Percentiles rank a stretch among this genome's conserved stretches.
Conservation (phyloP, 2,329 filamentous ascomycete species). For the Claviceps cyperi region DNA sequence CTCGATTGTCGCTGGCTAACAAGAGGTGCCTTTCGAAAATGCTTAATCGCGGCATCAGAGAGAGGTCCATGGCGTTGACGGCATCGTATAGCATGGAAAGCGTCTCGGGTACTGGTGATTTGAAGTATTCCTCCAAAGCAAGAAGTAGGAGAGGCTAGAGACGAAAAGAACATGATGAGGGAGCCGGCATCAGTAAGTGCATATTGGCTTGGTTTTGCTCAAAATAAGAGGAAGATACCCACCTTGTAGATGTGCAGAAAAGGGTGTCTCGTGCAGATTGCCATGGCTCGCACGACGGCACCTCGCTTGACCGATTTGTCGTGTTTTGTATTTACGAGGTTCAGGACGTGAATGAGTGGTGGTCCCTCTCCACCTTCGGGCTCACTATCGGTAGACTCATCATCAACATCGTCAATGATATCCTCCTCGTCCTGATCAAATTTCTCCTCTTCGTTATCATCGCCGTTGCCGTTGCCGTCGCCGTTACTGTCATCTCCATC, state of each 20-base stretch:
- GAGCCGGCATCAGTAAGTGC: neutral
- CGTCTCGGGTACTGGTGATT: slow-evolving; percentile 75
- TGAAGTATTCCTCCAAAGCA: slow-evolving; percentile 94
- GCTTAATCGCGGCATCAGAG: slow-evolving; percentile 75
- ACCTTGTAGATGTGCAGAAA: slow-evolving; percentile 98
- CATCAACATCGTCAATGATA: slow-evolving; percentile 35
- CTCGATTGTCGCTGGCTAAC: slow-evolving; percentile 83
- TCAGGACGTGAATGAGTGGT: slow-evolving; percentile 90
- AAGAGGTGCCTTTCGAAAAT: slow-evolving; percentile 73
- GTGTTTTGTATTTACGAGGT: slow-evolving; percentile 95
- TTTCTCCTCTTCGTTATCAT: slow-evolving; percentile 19
- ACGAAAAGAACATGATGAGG: neutral
- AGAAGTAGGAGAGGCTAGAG: slow-evolving; percentile 68
- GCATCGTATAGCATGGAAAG: slow-evolving; percentile 78
- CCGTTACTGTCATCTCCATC: neutral
- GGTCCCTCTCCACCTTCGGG: slow-evolving; percentile 66
- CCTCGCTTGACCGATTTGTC: slow-evolving; percentile 88
- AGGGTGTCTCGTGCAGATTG: slow-evolving; percentile 92
- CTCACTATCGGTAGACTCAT: slow-evolving; percentile 44
- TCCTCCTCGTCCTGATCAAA: slow-evolving; percentile 35
- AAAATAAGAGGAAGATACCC: slow-evolving; percentile 12
- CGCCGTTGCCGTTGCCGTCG: neutral
- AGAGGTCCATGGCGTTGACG: slow-evolving; percentile 93
- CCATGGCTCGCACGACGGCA: slow-evolving; percentile 94
- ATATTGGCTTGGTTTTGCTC: neutral